Evolutionary conservation across 176 grass and related monocot genomes (phyloP).

Genomic region (Raddia guianensis): DNA sequence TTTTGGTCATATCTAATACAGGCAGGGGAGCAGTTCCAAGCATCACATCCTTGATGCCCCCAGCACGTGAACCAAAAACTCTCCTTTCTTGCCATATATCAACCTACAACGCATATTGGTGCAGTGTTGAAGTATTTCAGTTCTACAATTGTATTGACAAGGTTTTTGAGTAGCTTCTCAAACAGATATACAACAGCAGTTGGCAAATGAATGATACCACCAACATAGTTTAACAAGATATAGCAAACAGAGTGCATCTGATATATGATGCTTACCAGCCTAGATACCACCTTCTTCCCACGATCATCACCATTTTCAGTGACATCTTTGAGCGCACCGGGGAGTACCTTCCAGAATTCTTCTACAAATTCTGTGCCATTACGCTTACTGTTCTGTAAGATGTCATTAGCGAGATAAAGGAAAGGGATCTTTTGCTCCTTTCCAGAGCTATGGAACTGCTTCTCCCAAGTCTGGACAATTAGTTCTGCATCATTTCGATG

Average conservation of each 20-base stretch:
- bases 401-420: slow-evolving; percentile 96
- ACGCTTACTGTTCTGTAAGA: slow-evolving; percentile 94
- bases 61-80: slow-evolving; percentile 91
- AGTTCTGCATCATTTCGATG: slow-evolving; percentile 90
- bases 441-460: slow-evolving; percentile 78
- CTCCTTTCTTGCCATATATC: slow-evolving; percentile 99
- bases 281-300: slow-evolving; percentile 71
- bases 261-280: slow-evolving; percentile 64
- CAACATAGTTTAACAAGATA: not conserved
- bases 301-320: slow-evolving; percentile 72
- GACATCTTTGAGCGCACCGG: slow-evolving; percentile 76
- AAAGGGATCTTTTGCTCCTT: slow-evolving; percentile 79
- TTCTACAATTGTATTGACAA: slow-evolving; percentile 10
- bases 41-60: slow-evolving; percentile 82
- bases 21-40: slow-evolving; percentile 75
- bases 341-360: slow-evolving; percentile 99
- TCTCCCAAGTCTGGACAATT: slow-evolving; percentile 93
- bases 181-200: slow-evolving; percentile 12
- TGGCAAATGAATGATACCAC: not conserved
- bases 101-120: slow-evolving; percentile 56
- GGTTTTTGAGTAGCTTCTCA: not conserved
- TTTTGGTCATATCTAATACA: slow-evolving; percentile 90
- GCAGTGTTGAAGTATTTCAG: slow-evolving; percentile 11
- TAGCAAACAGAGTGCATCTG: not conserved
- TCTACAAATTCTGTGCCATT: slow-evolving; percentile 95